phyloP scores from a whole-genome alignment of 2,329 filamentous ascomycete species.

The Cercospora sp. region DNA sequence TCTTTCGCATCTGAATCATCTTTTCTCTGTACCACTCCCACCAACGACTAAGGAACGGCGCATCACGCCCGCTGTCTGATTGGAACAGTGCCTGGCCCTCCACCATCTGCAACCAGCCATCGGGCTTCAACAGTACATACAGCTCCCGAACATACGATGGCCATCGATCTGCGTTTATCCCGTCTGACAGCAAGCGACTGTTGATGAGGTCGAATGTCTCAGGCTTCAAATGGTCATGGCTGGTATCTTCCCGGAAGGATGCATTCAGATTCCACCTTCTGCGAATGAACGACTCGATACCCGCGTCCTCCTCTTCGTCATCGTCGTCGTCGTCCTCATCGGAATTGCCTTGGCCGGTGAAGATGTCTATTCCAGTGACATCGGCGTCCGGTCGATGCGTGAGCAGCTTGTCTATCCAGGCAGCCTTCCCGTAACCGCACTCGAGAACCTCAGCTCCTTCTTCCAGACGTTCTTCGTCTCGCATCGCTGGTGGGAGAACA shows the following conservation, averaged over 20 bases:
- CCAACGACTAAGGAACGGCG: conserved; percentile 30
- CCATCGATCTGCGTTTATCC: conserved; percentile 75
- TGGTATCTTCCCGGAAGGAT: conserved; percentile 31
- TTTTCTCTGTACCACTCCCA: conserved; percentile 28
- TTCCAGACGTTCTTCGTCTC: conserved; percentile 28
- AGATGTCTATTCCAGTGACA: conserved; percentile 38
- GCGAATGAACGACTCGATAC: conserved; percentile 32
- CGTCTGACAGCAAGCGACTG: conserved; percentile 70
- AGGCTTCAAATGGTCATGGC: conserved; percentile 26
- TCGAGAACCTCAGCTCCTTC: conserved; percentile 36
- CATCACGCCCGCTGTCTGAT: conserved; percentile 60
- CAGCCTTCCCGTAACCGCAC: conserved; percentile 38
- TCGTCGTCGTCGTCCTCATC: conserved; percentile 32
- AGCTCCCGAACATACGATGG: conserved; percentile 74
- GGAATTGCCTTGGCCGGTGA: conserved; percentile 30
- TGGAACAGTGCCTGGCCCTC: conserved; percentile 85
- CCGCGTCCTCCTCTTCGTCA: conserved; percentile 27
- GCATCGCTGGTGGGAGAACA: conserved; percentile 24
- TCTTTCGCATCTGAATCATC: conserved; percentile 27
- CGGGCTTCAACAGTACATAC: conserved; percentile 67
- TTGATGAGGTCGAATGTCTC: conserved; percentile 80
- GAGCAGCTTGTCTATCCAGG: conserved; percentile 38
- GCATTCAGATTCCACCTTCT: conserved; percentile 41
- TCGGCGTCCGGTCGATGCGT: conserved; percentile 35
- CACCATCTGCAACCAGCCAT: conserved; percentile 86